Evolutionary conservation across 2,329 filamentous ascomycete species (phyloP).

Genomic region (Biscogniauxia sp.): DNA sequence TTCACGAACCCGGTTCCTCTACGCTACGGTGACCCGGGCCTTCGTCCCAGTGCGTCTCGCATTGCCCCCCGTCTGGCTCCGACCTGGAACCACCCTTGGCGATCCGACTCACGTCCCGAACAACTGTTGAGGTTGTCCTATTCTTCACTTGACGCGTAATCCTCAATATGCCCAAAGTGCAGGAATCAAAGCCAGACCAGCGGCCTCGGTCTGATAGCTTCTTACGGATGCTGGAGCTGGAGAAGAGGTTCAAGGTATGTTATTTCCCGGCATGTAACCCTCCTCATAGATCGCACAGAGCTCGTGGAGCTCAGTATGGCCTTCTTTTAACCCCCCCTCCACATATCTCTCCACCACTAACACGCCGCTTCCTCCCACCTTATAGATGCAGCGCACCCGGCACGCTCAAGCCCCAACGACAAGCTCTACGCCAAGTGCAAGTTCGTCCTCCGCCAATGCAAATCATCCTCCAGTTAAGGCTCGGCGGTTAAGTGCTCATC

Average conservation of each 20-base stretch:
- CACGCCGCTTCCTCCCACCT: conserved; percentile 27
- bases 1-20: conserved; percentile 22
- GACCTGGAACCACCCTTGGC: conserved; percentile 5
- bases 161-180: conserved; percentile 33
- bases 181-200: conserved; percentile 25
- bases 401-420: conserved; percentile 30
- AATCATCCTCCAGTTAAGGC: conserved; percentile 29
- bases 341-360: conserved; percentile 27
- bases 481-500: conserved; percentile 32
- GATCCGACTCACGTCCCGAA: conserved; percentile 10
- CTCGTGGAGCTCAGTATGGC: not conserved
- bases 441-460: conserved; percentile 27
- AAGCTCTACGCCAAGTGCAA: conserved; percentile 28
- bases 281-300: conserved; percentile 15
- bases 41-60: conserved; percentile 22
- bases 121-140: conserved; percentile 12
- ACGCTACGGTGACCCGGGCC: conserved; percentile 29
- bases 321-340: conserved; percentile 22
- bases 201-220: conserved; percentile 46
- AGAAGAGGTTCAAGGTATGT: conserved; percentile 57
- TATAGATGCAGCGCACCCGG: conserved; percentile 38
- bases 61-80: conserved; percentile 12
- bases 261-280: conserved; percentile 30
- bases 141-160: conserved; percentile 28
- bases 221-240: conserved; percentile 58